Conservation (phyloP, 2,329 filamentous ascomycete species). For the Zasmidium cellare region DNA sequence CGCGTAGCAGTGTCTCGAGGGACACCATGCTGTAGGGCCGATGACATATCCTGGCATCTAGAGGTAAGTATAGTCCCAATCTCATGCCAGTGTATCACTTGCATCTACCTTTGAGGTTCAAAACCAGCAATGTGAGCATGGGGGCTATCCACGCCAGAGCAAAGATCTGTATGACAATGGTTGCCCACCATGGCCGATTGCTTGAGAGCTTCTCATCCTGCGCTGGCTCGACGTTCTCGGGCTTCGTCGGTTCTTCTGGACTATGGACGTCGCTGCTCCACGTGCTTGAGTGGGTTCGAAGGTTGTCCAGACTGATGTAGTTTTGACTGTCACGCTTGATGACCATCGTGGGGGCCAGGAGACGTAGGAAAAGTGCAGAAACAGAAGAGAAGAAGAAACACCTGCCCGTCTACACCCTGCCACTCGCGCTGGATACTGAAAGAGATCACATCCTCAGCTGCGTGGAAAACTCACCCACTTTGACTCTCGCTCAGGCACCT, state of each 20-base stretch:
- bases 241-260: neutral
- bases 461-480: too few species aligned
- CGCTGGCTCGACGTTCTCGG: neutral
- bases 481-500: too few species aligned
- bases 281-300: neutral
- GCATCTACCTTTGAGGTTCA: neutral
- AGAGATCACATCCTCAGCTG: too few species aligned
- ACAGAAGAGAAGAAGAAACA: too few species aligned
- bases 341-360: neutral
- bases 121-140: neutral
- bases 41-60: conserved; percentile 21
- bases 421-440: too few species aligned
- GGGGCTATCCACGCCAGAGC: neutral
- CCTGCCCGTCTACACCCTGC: too few species aligned
- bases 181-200: neutral
- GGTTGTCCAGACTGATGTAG: neutral
- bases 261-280: neutral
- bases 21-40: conserved; percentile 32
- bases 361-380: too few species aligned
- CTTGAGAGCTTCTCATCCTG: neutral
- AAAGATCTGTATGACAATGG: neutral
- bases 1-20: conserved; percentile 18
- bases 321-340: neutral
- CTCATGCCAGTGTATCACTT: too few species aligned
- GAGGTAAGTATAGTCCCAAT: too few species aligned